Evolutionary conservation across 805 yeast species (phyloP).

Genomic region (Candida ortonii): DNA sequence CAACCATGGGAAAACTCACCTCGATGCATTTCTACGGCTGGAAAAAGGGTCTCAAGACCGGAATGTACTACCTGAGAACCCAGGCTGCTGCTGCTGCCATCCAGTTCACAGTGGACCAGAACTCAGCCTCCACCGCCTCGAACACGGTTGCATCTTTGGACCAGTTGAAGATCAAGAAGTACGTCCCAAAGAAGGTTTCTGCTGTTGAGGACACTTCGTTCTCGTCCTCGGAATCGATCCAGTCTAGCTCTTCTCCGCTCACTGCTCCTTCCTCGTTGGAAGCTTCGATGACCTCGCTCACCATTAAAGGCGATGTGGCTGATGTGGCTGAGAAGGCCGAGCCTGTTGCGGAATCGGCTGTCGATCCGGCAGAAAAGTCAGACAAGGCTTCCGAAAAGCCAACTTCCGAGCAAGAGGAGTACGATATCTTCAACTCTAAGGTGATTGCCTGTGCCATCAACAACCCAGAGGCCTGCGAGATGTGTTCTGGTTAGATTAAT

Average conservation of each 20-base stretch:
- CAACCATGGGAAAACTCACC: slow-evolving; percentile 97
- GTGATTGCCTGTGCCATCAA: slow-evolving; percentile 95
- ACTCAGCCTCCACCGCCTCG: slow-evolving; percentile 32
- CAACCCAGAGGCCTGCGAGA: slow-evolving; percentile 96
- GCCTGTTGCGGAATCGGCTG: slow-evolving; percentile 9
- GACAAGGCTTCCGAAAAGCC: slow-evolving; percentile 19
- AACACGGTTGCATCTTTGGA: slow-evolving; percentile 28
- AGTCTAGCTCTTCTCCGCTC: slow-evolving; percentile 45
- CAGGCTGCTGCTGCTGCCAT: slow-evolving; percentile 98
- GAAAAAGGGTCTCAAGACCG: slow-evolving; percentile 98
- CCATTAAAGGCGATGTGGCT: slow-evolving; percentile 28
- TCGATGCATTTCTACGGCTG: slow-evolving; percentile 99
- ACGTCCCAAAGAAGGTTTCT: slow-evolving; percentile 31
- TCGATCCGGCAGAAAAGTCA: slow-evolving; percentile 13
- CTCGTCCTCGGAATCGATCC: slow-evolving; percentile 31
- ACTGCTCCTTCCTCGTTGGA: slow-evolving; percentile 41
- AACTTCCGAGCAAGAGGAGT: slow-evolving; percentile 44
- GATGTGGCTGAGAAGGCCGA: slow-evolving; percentile 8
- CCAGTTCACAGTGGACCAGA: slow-evolving; percentile 79
- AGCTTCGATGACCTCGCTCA: slow-evolving; percentile 45
- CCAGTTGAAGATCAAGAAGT: slow-evolving; percentile 33
- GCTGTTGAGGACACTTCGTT: slow-evolving; percentile 30
- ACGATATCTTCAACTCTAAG: slow-evolving; percentile 86
- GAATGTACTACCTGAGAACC: slow-evolving; percentile 97
- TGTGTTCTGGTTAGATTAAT: slow-evolving; percentile 85